Evolutionary conservation across 164 flowering plant species (phyloP).

Genomic region (Buxus sempervirens): DNA sequence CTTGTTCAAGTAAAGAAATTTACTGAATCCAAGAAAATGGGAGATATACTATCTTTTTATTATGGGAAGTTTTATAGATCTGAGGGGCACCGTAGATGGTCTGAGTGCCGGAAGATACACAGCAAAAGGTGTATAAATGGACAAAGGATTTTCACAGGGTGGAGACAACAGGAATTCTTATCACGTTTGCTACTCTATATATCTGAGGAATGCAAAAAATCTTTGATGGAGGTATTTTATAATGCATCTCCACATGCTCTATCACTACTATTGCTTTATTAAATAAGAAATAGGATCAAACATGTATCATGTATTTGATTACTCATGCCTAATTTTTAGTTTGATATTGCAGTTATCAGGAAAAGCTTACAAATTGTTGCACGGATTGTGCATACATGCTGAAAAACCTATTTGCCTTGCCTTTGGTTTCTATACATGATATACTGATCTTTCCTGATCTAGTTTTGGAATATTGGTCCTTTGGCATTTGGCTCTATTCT

Average conservation of each 20-base stretch:
- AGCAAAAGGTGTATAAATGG: slow-evolving; percentile 58
- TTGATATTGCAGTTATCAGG: not conserved
- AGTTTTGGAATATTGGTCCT: not conserved
- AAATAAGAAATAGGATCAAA: not conserved
- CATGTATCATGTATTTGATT: not conserved
- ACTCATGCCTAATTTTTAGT: not conserved
- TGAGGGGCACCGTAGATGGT: slow-evolving; percentile 55
- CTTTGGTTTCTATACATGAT: not conserved
- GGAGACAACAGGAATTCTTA: slow-evolving; percentile 73
- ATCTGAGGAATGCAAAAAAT: slow-evolving; percentile 42
- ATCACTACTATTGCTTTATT: not conserved
- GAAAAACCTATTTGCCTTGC: too few relatives aligned
- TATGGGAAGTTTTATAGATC: slow-evolving; percentile 80
- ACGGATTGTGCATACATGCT: not conserved
- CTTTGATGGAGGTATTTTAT: slow-evolving; percentile 58
- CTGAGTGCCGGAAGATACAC: slow-evolving; percentile 53
- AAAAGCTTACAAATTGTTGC: not conserved
- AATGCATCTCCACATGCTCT: not conserved
- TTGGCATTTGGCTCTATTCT: too few relatives aligned
- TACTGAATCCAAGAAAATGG: slow-evolving; percentile 58
- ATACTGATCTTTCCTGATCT: not conserved
- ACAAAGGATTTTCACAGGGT: slow-evolving; percentile 64
- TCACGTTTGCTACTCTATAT: slow-evolving; percentile 54
- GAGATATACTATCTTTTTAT: slow-evolving; percentile 59
- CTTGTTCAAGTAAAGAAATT: slow-evolving; percentile 58